Conservation (phyloP, 129 eudicot species). For the Chrysanthemum seticuspe region DNA sequence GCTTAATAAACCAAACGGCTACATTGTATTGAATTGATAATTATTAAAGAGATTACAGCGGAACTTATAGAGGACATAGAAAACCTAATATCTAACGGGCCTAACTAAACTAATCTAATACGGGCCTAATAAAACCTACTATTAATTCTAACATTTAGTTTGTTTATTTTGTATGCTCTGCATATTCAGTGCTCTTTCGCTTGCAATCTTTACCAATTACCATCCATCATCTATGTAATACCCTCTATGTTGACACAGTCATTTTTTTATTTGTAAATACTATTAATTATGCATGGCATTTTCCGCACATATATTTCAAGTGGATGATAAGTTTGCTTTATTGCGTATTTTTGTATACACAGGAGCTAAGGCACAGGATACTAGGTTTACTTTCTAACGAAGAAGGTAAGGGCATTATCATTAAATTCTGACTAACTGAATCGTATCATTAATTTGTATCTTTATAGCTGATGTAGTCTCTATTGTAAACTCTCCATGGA, state of each 20-base stretch:
- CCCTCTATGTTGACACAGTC: constrained; percentile 9
- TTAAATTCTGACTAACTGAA: constrained; percentile 6
- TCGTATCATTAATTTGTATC: background rate
- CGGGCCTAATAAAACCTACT: too few relatives aligned
- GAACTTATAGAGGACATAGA: too few relatives aligned
- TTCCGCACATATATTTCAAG: background rate
- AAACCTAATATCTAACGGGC: too few relatives aligned
- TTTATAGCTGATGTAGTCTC: background rate
- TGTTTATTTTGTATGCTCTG: background rate
- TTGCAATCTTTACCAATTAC: too few relatives aligned
- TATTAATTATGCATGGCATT: too few relatives aligned
- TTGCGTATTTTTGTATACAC: constrained; percentile 9
- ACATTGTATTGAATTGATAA: too few relatives aligned
- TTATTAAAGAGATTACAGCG: too few relatives aligned
- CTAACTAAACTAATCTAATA: too few relatives aligned
- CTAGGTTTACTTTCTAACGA: constrained; percentile 45
- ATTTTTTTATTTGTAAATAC: background rate
- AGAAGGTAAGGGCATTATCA: constrained; percentile 39
- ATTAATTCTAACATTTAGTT: background rate
- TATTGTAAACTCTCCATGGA: constrained; percentile 13
- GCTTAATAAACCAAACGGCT: too few relatives aligned
- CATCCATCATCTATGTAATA: background rate
- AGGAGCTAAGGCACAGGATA: constrained; percentile 55
- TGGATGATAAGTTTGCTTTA: constrained; percentile 4
- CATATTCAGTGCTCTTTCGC: too few relatives aligned